Percentiles rank a stretch among this genome's conserved stretches.
phyloP scores from a whole-genome alignment of 108 stramenopile species.

The Cylindrotheca closterium region DNA sequence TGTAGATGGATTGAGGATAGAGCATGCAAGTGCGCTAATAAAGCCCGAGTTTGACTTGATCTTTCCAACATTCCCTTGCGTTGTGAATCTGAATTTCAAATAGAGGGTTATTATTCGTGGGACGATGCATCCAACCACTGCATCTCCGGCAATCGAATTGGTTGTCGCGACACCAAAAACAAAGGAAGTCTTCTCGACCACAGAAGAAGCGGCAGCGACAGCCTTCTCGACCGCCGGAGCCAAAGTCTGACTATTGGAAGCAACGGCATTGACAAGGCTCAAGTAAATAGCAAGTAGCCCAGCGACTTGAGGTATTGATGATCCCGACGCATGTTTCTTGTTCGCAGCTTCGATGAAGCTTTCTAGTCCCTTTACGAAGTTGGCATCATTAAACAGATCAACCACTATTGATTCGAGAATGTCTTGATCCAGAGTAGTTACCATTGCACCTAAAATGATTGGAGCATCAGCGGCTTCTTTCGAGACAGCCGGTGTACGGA shows the following conservation, averaged over 20 bases:
- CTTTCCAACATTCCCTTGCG: slow-evolving; percentile 13
- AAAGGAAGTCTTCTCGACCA: slow-evolving; percentile 50
- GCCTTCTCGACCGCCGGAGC: slow-evolving; percentile 48
- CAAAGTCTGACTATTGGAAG: slow-evolving; percentile 27
- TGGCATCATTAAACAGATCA: slow-evolving; percentile 45
- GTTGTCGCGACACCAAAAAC: slow-evolving; percentile 42
- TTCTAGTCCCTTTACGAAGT: slow-evolving; percentile 49
- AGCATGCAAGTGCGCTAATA: slow-evolving; percentile 52
- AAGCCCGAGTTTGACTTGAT: slow-evolving; percentile 31
- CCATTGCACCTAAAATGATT: slow-evolving; percentile 17
- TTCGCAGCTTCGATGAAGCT: slow-evolving; percentile 52
- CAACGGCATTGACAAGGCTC: slow-evolving; percentile 32
- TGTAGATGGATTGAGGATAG: slow-evolving; percentile 48
- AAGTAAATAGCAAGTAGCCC: slow-evolving; percentile 64
- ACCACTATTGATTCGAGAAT: slow-evolving; percentile 42
- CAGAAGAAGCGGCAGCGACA: slow-evolving; percentile 41
- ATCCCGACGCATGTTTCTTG: slow-evolving; percentile 62
- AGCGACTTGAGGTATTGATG: slow-evolving; percentile 62
- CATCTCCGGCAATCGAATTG: slow-evolving; percentile 47
- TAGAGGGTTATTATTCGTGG: slow-evolving; percentile 64
- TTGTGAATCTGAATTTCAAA: slow-evolving; percentile 42
- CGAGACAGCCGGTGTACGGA: slow-evolving; percentile 44
- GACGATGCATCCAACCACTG: slow-evolving; percentile 47
- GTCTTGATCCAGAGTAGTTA: slow-evolving; percentile 31
- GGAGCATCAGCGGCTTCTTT: slow-evolving; percentile 49